phyloP scores from a whole-genome alignment of 495 filamentous ascomycete genomes.

The Trichoderma gamsii region DNA sequence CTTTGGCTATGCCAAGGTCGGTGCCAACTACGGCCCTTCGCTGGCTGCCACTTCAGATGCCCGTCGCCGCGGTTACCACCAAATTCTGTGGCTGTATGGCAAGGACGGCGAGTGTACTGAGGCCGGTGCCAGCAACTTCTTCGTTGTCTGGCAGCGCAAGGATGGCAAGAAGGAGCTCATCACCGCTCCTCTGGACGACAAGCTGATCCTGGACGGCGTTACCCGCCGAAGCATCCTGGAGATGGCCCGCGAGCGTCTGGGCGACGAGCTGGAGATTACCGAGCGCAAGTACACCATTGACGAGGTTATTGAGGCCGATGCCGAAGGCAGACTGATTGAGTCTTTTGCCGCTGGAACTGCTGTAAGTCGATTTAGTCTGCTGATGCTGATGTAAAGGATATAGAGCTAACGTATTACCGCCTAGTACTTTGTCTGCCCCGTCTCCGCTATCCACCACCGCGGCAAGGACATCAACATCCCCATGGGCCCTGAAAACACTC shows the following conservation, averaged over 20 bases:
- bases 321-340: slow-evolving; percentile 74
- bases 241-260: slow-evolving; percentile 59
- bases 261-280: slow-evolving; percentile 60
- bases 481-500: slow-evolving; percentile 54
- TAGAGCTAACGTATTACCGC: slow-evolving; percentile 4
- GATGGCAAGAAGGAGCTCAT: slow-evolving; percentile 65
- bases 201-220: slow-evolving; percentile 79
- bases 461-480: slow-evolving; percentile 62
- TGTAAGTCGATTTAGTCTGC: slow-evolving; percentile 42
- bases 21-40: slow-evolving; percentile 84
- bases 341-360: slow-evolving; percentile 85
- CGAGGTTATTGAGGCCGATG: slow-evolving; percentile 65
- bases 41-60: slow-evolving; percentile 72
- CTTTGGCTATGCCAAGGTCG: slow-evolving; percentile 84
- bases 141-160: slow-evolving; percentile 70
- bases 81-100: slow-evolving; percentile 90
- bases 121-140: slow-evolving; percentile 90
- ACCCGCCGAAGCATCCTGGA: slow-evolving; percentile 72
- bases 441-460: slow-evolving; percentile 66
- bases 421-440: slow-evolving; percentile 73
- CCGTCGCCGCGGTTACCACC: slow-evolving; percentile 62
- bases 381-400: background rate
- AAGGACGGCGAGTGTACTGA: slow-evolving; percentile 72
- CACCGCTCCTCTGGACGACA: slow-evolving; percentile 73
- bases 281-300: slow-evolving; percentile 75